Conservation (phyloP, 225 moss, liverwort and hornwort genomes). For the Marchantia polymorpha region DNA sequence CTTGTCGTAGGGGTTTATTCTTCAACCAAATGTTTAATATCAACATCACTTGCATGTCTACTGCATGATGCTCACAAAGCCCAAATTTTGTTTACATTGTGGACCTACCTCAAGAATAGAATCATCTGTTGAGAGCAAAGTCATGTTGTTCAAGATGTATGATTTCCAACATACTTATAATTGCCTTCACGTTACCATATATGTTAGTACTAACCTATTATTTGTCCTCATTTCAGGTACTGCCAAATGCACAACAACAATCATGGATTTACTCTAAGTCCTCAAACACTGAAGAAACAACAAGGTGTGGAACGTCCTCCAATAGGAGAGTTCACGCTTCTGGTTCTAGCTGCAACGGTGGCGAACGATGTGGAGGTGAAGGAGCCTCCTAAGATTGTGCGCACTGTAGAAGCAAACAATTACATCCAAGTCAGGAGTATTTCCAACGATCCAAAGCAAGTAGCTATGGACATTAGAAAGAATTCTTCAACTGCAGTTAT, state of each 20-base stretch:
- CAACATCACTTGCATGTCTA: too few species aligned
- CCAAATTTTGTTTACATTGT: too few species aligned
- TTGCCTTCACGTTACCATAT: not conserved
- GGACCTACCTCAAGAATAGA: too few species aligned
- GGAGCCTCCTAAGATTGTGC: conserved; percentile 62
- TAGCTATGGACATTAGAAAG: conserved; percentile 18
- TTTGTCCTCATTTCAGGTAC: conserved; percentile 48
- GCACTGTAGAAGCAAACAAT: conserved; percentile 32
- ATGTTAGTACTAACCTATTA: not conserved
- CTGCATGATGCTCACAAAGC: too few species aligned
- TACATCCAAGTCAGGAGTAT: conserved; percentile 19
- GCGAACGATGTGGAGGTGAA: conserved; percentile 82
- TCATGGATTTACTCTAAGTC: conserved; percentile 56
- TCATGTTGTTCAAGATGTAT: too few species aligned
- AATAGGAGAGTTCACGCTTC: conserved; percentile 76
- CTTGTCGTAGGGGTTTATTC: too few species aligned
- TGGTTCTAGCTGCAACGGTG: conserved; percentile 82
- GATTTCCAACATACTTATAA: too few species aligned
- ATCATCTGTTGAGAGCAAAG: too few species aligned
- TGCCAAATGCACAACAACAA: conserved; percentile 86
- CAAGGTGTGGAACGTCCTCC: conserved; percentile 53
- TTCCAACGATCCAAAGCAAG: conserved; percentile 33
- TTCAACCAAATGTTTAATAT: too few species aligned
- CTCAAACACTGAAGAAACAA: conserved; percentile 54
- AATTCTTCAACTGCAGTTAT: conserved; percentile 7